phyloP scores from a whole-genome alignment of 495 filamentous ascomycete species.

The Penicillium egyptiacum region DNA sequence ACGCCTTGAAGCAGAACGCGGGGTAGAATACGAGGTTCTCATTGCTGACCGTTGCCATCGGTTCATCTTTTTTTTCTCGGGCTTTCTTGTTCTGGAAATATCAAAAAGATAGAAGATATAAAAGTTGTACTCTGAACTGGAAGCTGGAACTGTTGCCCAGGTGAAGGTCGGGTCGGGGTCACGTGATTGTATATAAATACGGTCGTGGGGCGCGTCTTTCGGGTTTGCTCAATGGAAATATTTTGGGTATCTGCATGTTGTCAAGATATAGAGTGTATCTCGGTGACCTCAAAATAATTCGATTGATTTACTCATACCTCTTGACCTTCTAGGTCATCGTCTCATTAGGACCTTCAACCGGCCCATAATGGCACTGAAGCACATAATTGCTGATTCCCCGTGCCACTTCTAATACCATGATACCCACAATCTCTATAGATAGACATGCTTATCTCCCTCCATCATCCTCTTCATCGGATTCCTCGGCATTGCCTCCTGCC shows the following conservation, averaged over 20 bases:
- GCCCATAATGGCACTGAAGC: background rate
- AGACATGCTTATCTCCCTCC: constrained; percentile 34
- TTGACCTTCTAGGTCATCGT: background rate
- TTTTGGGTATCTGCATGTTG: background rate
- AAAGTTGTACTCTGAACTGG: background rate
- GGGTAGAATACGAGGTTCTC: constrained; percentile 63
- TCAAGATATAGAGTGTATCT: background rate
- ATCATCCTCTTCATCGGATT: constrained; percentile 54
- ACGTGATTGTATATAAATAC: constrained; percentile 16
- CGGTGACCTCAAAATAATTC: background rate
- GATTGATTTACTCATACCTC: background rate
- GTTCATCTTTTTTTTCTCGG: constrained; percentile 35
- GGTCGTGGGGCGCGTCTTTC: background rate
- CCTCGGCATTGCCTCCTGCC: constrained; percentile 35
- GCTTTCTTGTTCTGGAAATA: background rate
- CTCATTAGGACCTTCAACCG: background rate
- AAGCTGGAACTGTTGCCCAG: background rate
- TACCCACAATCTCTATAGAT: constrained; percentile 12
- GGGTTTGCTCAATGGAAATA: background rate
- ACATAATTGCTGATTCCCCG: background rate
- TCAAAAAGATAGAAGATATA: background rate
- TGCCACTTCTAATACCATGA: background rate
- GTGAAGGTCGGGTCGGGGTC: constrained; percentile 5
- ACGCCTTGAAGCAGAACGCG: constrained; percentile 78
- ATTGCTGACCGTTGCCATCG: constrained; percentile 34